Evolutionary conservation across 805 yeast species (phyloP).

Genomic region (Hanseniaspora thailandica): DNA sequence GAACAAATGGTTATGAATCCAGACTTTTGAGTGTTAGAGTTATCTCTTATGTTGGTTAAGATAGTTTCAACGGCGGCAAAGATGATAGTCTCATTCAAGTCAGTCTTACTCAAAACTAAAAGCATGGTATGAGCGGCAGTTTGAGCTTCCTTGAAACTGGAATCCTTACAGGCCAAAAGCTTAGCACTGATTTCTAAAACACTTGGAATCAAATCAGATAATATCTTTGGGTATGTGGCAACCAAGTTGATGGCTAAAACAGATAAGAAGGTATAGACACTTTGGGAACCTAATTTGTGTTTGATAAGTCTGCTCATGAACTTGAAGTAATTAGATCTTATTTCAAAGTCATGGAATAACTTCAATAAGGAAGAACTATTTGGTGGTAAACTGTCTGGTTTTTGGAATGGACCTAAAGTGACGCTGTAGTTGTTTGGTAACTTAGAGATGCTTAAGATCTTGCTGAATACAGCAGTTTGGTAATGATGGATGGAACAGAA

Average conservation of each 20-base stretch:
- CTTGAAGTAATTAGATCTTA: constrained; percentile 54
- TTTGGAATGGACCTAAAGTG: constrained; percentile 62
- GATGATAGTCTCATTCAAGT: constrained; percentile 34
- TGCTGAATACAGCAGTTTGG: constrained; percentile 57
- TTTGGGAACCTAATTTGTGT: constrained; percentile 25
- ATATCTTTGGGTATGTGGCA: constrained; percentile 33
- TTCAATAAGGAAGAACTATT: constrained; percentile 58
- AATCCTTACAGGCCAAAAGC: constrained; percentile 35
- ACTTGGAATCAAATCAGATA: constrained; percentile 39
- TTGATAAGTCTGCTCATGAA: constrained; percentile 36
- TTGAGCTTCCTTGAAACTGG: constrained; percentile 45
- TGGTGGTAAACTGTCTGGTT: constrained; percentile 44
- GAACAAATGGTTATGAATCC: constrained; percentile 40
- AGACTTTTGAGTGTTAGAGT: constrained; percentile 31
- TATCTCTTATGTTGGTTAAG: constrained; percentile 33
- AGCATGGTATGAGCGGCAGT: constrained; percentile 74
- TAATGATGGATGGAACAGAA: constrained; percentile 73
- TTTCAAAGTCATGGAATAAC: constrained; percentile 57
- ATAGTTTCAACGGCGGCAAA: constrained; percentile 54
- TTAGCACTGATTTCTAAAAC: constrained; percentile 49
- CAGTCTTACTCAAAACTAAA: constrained; percentile 47
- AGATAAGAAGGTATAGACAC: constrained; percentile 37
- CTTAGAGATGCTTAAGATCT: constrained; percentile 60
- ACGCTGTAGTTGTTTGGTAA: constrained; percentile 64
- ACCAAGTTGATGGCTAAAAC: constrained; percentile 46